These are phyloP conservation scores for Scedosporium boydii DNA, from an alignment of 2,329 filamentous ascomycete species.

Conservation along the genomic window DNA sequence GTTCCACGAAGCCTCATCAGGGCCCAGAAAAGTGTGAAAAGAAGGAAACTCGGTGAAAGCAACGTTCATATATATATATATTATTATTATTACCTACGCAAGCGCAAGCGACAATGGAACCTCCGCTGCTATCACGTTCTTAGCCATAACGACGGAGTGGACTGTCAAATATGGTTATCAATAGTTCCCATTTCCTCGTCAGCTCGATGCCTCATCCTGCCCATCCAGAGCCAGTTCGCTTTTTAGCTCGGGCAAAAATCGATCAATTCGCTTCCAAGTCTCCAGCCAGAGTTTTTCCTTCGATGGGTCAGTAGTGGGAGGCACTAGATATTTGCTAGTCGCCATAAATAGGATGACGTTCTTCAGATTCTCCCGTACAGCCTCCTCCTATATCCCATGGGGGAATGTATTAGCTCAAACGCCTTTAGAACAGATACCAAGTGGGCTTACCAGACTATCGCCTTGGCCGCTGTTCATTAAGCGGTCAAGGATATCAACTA, in stretches of 20 bases:
- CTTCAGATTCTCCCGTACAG: constrained; percentile 89
- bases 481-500: constrained; percentile 89
- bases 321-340: constrained; percentile 73
- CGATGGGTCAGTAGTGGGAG: constrained; percentile 48
- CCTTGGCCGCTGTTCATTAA: constrained; percentile 93
- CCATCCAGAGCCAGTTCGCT: constrained; percentile 47
- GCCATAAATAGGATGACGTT: constrained; percentile 95
- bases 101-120: neutral
- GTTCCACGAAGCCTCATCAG: too few relatives aligned
- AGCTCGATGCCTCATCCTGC: constrained; percentile 4
- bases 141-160: too few relatives aligned
- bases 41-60: neutral
- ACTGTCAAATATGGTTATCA: too few relatives aligned
- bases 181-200: neutral
- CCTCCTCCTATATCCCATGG: constrained; percentile 62
- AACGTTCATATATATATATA: neutral
- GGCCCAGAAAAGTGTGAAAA: neutral
- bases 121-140: too few relatives aligned
- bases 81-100: neutral
- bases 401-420: neutral
- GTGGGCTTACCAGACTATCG: constrained; percentile 64
- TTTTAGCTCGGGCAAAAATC: constrained; percentile 52
- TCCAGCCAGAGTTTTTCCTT: constrained; percentile 51
- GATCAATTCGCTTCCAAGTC: constrained; percentile 56
- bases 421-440: neutral